Conservation (phyloP, 306 rosid genomes). For the Medicago lupulina region DNA sequence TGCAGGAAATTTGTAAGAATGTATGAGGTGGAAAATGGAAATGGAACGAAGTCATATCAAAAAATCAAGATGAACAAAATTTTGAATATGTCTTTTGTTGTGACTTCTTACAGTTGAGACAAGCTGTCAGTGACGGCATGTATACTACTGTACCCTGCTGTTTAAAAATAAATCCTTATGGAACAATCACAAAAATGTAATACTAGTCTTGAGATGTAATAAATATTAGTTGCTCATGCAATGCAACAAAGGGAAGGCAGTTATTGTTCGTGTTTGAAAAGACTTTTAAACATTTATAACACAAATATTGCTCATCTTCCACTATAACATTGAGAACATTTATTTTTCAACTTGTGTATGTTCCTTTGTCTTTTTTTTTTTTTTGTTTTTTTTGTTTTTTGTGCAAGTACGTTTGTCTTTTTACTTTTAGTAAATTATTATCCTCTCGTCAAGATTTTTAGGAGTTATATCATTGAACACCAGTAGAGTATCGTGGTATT, state of each 20-base stretch:
- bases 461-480: too few relatives aligned
- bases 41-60: constrained; percentile 13
- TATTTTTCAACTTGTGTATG: too few relatives aligned
- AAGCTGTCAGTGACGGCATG: neutral
- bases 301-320: neutral
- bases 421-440: too few relatives aligned
- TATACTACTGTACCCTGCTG: neutral
- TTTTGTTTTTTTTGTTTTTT: too few relatives aligned
- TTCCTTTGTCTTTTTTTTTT: too few relatives aligned
- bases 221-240: neutral
- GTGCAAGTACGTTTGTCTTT: too few relatives aligned
- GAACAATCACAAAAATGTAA: neutral
- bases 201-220: neutral
- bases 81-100: neutral
- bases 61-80: constrained; percentile 12
- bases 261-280: neutral
- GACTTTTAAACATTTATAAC: neutral
- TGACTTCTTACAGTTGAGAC: constrained; percentile 14
- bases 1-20: constrained; percentile 8
- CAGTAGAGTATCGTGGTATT: too few relatives aligned
- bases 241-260: neutral
- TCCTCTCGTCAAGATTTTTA: too few relatives aligned
- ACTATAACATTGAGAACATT: neutral
- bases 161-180: neutral
- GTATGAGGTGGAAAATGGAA: constrained; percentile 17